Conservation (phyloP, 2,329 filamentous ascomycete genomes). For the Fusarium drepaniforme region DNA sequence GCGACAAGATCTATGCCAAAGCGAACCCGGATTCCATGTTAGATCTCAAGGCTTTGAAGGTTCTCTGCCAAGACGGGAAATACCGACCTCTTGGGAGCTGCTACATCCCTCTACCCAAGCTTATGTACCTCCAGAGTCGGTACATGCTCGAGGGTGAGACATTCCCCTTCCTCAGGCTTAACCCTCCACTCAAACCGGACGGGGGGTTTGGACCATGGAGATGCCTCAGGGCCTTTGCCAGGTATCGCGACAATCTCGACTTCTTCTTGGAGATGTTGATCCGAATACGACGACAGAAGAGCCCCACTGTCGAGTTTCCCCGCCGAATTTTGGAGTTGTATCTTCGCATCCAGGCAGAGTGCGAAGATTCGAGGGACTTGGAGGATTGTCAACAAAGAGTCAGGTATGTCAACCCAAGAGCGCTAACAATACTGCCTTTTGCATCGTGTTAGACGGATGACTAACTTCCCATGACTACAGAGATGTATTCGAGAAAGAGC, state of each 20-base stretch:
- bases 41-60: conserved; percentile 33
- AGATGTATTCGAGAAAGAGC: conserved; percentile 35
- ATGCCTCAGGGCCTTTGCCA: conserved; percentile 37
- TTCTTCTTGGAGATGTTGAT: conserved; percentile 42
- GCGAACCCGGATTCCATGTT: conserved; percentile 37
- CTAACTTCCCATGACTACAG: conserved; percentile 15
- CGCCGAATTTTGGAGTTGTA: conserved; percentile 41
- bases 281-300: conserved; percentile 27
- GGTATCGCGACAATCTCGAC: conserved; percentile 31
- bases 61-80: conserved; percentile 35
- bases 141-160: conserved; percentile 40
- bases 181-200: conserved; percentile 30
- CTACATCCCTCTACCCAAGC: conserved; percentile 41
- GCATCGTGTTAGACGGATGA: neutral
- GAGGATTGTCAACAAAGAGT: conserved; percentile 23
- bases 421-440: neutral
- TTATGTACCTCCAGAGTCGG: conserved; percentile 40
- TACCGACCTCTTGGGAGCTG: conserved; percentile 31
- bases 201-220: conserved; percentile 34
- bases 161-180: conserved; percentile 39
- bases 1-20: conserved; percentile 38
- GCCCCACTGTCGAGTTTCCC: conserved; percentile 34
- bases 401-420: conserved; percentile 18
- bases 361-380: conserved; percentile 28
- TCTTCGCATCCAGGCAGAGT: conserved; percentile 39